phyloP scores from a whole-genome alignment of 208 protist genomes.

The Angomonas ambiguus region DNA sequence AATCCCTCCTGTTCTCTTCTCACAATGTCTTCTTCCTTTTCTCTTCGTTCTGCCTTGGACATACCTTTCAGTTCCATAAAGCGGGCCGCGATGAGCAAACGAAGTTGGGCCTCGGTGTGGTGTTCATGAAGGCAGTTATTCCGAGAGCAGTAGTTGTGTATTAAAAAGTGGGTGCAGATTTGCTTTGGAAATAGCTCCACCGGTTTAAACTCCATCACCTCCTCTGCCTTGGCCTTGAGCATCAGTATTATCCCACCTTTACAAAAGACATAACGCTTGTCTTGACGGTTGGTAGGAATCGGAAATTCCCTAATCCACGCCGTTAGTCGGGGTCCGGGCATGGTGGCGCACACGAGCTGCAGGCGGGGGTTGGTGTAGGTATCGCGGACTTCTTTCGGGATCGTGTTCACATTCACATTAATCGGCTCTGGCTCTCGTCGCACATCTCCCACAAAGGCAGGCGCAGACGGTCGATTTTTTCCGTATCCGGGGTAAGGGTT shows the following conservation, averaged over 20 bases:
- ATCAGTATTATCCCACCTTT: slow-evolving; percentile 74
- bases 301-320: slow-evolving; percentile 75
- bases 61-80: slow-evolving; percentile 72
- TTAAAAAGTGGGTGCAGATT: slow-evolving; percentile 84
- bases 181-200: slow-evolving; percentile 82
- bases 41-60: slow-evolving; percentile 73
- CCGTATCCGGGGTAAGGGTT: too few species aligned
- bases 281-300: slow-evolving; percentile 35
- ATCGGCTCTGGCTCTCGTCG: slow-evolving; percentile 59
- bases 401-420: slow-evolving; percentile 23
- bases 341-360: slow-evolving; percentile 66
- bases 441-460: neutral
- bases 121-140: slow-evolving; percentile 76
- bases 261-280: slow-evolving; percentile 68
- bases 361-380: slow-evolving; percentile 69
- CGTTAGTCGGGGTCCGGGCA: slow-evolving; percentile 77
- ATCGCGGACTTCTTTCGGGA: slow-evolving; percentile 57
- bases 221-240: slow-evolving; percentile 60
- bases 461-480: slow-evolving; percentile 3
- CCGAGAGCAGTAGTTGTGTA: slow-evolving; percentile 80
- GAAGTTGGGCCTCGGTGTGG: slow-evolving; percentile 75
- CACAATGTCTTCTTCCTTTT: slow-evolving; percentile 55
- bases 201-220: slow-evolving; percentile 78
- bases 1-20: slow-evolving; percentile 54
- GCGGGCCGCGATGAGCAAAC: slow-evolving; percentile 65